A percentile compares a stretch with the other conserved stretches of the same genome.
Conservation (phyloP, 1,284 basidiomycete genomes). For the Meira nashicola region DNA sequence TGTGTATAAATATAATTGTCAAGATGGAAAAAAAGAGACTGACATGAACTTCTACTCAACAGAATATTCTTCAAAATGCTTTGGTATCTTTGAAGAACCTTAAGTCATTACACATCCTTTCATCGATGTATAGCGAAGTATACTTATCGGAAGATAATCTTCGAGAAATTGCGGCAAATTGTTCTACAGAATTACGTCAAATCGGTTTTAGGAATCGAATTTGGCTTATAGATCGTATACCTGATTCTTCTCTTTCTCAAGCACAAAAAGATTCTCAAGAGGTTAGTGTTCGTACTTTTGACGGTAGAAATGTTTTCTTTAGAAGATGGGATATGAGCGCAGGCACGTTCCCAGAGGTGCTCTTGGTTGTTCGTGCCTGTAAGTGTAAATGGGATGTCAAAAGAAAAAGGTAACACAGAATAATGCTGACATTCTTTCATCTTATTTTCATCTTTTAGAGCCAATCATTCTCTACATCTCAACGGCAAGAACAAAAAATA, state of each 20-base stretch:
- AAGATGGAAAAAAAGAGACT: not conserved
- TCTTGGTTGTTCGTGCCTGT: constrained; percentile 33
- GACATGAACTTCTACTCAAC: not conserved
- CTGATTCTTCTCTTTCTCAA: constrained; percentile 9
- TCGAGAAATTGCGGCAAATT: constrained; percentile 22
- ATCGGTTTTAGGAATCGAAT: constrained; percentile 48
- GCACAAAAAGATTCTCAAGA: not conserved
- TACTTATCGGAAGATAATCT: constrained; percentile 26
- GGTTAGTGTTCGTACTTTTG: not conserved
- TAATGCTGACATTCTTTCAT: not conserved
- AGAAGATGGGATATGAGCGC: constrained; percentile 36
- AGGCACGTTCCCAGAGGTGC: constrained; percentile 35
- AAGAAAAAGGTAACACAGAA: not conserved
- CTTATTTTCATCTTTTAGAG: not conserved
- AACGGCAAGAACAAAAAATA: not conserved
- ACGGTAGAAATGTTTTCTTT: constrained; percentile 4
- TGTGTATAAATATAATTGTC: constrained; percentile 12
- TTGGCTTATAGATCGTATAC: constrained; percentile 32
- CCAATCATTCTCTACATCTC: not conserved
- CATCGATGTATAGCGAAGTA: constrained; percentile 25
- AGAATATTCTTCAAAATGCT: not conserved
- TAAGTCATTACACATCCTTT: constrained; percentile 35
- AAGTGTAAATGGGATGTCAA: not conserved
- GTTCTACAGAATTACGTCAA: constrained; percentile 28
- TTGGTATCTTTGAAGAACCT: constrained; percentile 28